A percentile compares a stretch with the other conserved stretches of the same genome.
Conservation (phyloP, 164 flowering plant species). For the Cinnamomum micranthum region DNA sequence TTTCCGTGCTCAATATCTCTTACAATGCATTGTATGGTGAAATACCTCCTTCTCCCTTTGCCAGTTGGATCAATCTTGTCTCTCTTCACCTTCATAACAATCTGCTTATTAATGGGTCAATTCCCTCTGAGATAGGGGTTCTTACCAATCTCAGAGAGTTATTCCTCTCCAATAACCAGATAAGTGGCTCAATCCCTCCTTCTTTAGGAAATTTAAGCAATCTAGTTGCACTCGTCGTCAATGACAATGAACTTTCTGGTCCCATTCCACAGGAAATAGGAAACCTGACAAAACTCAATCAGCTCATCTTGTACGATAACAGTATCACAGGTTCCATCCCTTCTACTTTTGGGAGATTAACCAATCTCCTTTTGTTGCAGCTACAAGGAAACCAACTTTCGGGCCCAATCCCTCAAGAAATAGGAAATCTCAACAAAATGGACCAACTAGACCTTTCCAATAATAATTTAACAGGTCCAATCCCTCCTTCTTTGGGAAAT, state of each 20-base stretch:
- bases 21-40: constrained; percentile 15
- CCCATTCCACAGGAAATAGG: constrained; percentile 35
- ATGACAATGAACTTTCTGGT: too few species aligned
- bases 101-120: constrained; percentile 8
- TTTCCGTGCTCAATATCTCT: constrained; percentile 18
- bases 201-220: too few species aligned
- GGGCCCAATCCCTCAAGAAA: constrained; percentile 25
- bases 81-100: constrained; percentile 12
- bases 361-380: not conserved
- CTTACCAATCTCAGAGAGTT: not conserved
- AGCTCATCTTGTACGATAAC: constrained; percentile 71
- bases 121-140: constrained; percentile 28
- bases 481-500: not conserved
- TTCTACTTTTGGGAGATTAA: constrained; percentile 13
- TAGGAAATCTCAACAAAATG: constrained; percentile 8
- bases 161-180: too few species aligned
- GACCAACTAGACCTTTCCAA: too few species aligned
- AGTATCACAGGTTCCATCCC: constrained; percentile 24
- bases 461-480: not conserved
- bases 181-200: too few species aligned
- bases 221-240: too few species aligned
- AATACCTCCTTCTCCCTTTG: constrained; percentile 17
- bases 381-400: constrained; percentile 13
- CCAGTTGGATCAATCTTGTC: constrained; percentile 12
- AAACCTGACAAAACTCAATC: constrained; percentile 45